Evolutionary conservation across 2,329 filamentous ascomycete species (phyloP).

Genomic region (Aspergillus sp.): DNA sequence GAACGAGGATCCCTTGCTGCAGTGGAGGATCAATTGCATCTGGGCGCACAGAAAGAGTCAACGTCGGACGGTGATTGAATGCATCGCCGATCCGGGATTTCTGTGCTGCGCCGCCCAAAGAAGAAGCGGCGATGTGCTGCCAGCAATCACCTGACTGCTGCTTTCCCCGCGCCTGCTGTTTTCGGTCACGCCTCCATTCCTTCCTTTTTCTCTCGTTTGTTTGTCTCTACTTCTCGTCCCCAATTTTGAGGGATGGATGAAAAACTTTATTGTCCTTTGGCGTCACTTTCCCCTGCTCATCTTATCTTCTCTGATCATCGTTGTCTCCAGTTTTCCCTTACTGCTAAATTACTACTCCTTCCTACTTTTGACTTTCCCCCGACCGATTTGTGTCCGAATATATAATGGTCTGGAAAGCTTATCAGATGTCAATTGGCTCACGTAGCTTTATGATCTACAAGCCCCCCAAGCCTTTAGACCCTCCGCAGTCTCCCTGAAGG

Average conservation of each 20-base stretch:
- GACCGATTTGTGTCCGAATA: not conserved
- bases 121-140: not conserved
- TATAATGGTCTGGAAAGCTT: not conserved
- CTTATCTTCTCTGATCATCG: not conserved
- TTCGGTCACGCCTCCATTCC: not conserved
- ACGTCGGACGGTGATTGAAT: not conserved
- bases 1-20: not conserved
- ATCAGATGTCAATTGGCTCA: constrained; percentile 7
- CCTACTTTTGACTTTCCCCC: not conserved
- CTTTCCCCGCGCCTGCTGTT: constrained; percentile 21
- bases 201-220: not conserved
- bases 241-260: not conserved
- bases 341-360: not conserved
- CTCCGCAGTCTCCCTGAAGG: not conserved
- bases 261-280: not conserved
- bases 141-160: constrained; percentile 26
- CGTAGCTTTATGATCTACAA: constrained; percentile 6
- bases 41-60: not conserved
- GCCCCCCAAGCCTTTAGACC: not conserved
- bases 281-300: not conserved
- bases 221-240: not conserved
- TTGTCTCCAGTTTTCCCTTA: not conserved
- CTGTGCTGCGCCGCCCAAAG: not conserved
- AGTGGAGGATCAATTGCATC: not conserved
- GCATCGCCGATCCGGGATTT: not conserved